phyloP scores from a whole-genome alignment of 1,284 basidiomycete genomes.

The Veloboletus limbatus region DNA sequence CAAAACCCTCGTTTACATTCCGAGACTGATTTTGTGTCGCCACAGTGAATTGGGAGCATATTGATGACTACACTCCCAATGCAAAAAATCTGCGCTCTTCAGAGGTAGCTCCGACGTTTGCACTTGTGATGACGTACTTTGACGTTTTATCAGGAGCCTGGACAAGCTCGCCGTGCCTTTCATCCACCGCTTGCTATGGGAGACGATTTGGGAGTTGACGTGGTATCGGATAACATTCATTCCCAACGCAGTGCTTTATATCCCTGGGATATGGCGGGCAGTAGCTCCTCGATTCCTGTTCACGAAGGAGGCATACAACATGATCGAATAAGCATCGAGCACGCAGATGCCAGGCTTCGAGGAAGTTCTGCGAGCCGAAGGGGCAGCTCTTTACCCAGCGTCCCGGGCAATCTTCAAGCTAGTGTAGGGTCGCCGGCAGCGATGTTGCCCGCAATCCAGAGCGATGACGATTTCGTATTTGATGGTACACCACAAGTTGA shows the following conservation, averaged over 20 bases:
- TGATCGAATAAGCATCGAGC: slow-evolving; percentile 48
- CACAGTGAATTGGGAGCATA: slow-evolving; percentile 23
- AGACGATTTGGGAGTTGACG: slow-evolving; percentile 45
- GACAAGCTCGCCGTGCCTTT: slow-evolving; percentile 65
- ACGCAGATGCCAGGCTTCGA: slow-evolving; percentile 50
- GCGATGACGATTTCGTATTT: slow-evolving; percentile 63
- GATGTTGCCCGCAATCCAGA: slow-evolving; percentile 40
- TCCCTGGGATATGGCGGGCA: slow-evolving; percentile 78
- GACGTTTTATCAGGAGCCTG: slow-evolving; percentile 58
- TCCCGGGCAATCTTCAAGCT: slow-evolving; percentile 41
- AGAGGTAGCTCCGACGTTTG: slow-evolving; percentile 44
- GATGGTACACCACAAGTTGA: slow-evolving; percentile 42
- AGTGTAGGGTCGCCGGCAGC: slow-evolving; percentile 48
- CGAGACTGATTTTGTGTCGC: slow-evolving; percentile 6
- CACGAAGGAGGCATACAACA: slow-evolving; percentile 39
- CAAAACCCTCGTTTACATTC: neutral
- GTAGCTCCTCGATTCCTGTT: slow-evolving; percentile 52
- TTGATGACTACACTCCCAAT: slow-evolving; percentile 15
- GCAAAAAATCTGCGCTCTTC: slow-evolving; percentile 52
- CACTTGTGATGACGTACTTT: slow-evolving; percentile 2
- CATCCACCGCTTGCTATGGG: slow-evolving; percentile 49
- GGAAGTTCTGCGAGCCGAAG: slow-evolving; percentile 51
- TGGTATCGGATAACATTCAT: slow-evolving; percentile 39
- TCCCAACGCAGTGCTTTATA: slow-evolving; percentile 71
- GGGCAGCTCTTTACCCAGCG: slow-evolving; percentile 52